Base-by-base conservation (phyloP, 2,329 filamentous ascomycete species). In the Ceratocystis variospora region DNA sequence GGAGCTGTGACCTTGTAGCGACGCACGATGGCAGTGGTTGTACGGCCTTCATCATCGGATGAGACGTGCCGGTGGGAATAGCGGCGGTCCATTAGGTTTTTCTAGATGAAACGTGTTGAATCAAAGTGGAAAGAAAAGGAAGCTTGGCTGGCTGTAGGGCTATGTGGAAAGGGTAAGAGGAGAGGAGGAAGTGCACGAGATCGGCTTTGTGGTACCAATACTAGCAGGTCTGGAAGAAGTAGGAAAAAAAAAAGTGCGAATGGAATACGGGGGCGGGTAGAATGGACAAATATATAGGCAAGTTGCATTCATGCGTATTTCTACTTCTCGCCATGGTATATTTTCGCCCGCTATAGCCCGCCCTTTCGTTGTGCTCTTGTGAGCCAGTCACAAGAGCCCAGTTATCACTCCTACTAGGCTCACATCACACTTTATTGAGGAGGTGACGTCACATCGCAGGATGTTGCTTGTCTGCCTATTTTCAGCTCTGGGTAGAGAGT, bases 1-100 rank as follows among this genome's bases (percentile, higher is more conserved):
- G 76, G 75, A 64, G 72, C 74, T 7, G 73, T 73, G 33, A 82
- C 79, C 72, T 82, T 82, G 75, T 82, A 82, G 66, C 80, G 77
- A 68, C 77, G 79, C 65, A 82, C 76, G n/a, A 78, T 81, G 4
- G 79, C 78, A 12, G 73, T 76, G 70, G 75, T 76, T 70, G 75
- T 76, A 73, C 77, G 78, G 53, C 74, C 73, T 62, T 81, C 79
- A 65, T 81, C 80, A 68, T 79, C 77, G 15, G 73, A 76, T 33
- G 73, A 72, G 57, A 72, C 70, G 68, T 75, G 72, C 61, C 72
- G 72, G 69, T 74, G 41, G 25, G n/a, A 48, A 41, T 46, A 31
- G 19, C 17, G 53, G 48, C n/a, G 41, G 45, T 17, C 33, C 41
- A 45, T 62, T 19, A 41, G n/a, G 10, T 12, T 41, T 41, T 41